A percentile compares a stretch with the other conserved stretches of the same genome.
Evolutionary conservation across 164 flowering plant species (phyloP).

Genomic region (Liquidambar formosana): DNA sequence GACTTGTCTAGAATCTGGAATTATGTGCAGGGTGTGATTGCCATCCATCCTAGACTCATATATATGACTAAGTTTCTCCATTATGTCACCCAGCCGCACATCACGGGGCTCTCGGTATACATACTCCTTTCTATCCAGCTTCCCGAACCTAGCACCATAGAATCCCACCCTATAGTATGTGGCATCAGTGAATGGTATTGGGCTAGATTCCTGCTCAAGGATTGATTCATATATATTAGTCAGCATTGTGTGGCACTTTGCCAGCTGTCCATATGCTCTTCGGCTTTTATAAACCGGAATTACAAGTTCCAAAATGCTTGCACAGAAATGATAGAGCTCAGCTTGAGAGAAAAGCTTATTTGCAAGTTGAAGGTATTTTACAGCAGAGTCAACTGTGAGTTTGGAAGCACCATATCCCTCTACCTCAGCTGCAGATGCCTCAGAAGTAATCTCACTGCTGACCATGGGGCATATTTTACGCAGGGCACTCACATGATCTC

Average conservation of each 20-base stretch:
- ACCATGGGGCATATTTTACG: conserved; percentile 97
- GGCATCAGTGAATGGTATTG: conserved; percentile 95
- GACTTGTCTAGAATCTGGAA: conserved; percentile 97
- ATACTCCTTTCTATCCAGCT: conserved; percentile 79
- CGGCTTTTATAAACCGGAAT: conserved; percentile 97
- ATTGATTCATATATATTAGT: conserved; percentile 96
- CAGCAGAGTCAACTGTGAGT: conserved; percentile 98
- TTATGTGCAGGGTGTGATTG: conserved; percentile 78
- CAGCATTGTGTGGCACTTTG: conserved; percentile 88
- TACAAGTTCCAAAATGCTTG: conserved; percentile 91
- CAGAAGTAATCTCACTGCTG: conserved; percentile 75
- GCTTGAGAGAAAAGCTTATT: conserved; percentile 98
- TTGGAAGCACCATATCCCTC: conserved; percentile 99
- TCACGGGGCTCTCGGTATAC: conserved; percentile 95
- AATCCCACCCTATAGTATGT: conserved; percentile 96
- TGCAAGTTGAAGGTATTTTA: conserved; percentile 94
- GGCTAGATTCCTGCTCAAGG: conserved; percentile 96
- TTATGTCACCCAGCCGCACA: conserved; percentile 95
- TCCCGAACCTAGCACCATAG: conserved; percentile 87
- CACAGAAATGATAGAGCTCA: conserved; percentile 94
- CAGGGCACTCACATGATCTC: conserved; percentile 75
- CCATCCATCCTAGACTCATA: conserved; percentile 91
- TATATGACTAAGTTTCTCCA: conserved; percentile 97
- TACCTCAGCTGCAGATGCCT: conserved; percentile 97
- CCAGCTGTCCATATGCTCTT: conserved; percentile 92